Evolutionary conservation across 345 rosid genomes (phyloP), one percentile per base, ranked within the genome.

Genomic region (Salix koriyanagi): DNA sequence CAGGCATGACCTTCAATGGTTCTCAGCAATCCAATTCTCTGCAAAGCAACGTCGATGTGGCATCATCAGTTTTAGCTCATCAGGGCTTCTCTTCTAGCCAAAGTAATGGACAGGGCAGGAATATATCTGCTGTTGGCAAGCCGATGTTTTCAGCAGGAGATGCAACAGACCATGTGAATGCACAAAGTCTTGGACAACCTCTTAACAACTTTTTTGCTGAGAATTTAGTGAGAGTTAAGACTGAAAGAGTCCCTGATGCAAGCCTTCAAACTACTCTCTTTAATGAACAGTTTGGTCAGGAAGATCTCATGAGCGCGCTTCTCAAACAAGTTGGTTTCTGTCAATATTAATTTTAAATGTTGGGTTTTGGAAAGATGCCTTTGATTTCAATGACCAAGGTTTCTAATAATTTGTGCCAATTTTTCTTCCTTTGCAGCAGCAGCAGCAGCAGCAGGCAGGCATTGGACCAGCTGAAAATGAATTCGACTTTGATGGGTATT

Each of bases 291-390:
- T 90, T 85, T 52, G 85, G 83, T 78, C 92, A 93, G 83, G 99
- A 92, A 41, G 98, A 92, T 86, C 97, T 96, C 84, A 91, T 91
- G 97, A 90, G 87, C 60, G 92, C 90, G 37, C 86, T 96, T 79
- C 90, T 93, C 80, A 90, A 88, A 82, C 97, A 91, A 91, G 99
- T 91, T 72, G 16, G 87, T 58, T 70, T 74, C 72, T 54, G 61
- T 50, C 25, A 44, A 26, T 50, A 19, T 36, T 15, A n/a, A 19
- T 71, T 15, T 70, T 6, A 9, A 32, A 7, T 26, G 14, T 41
- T 42, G 52, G 7, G 28, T 73, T 72, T 41, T 14, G n/a, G 44
- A 28, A 26, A 69, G 25, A 18, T 56, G 61, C 23, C 36, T n/a
- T 67, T 34, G 0, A 69, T 68, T 34, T 70, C 60, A 46, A 26